Base-by-base conservation (phyloP, 2,329 filamentous ascomycete species). In the Ploettnerulaceae sp. region DNA sequence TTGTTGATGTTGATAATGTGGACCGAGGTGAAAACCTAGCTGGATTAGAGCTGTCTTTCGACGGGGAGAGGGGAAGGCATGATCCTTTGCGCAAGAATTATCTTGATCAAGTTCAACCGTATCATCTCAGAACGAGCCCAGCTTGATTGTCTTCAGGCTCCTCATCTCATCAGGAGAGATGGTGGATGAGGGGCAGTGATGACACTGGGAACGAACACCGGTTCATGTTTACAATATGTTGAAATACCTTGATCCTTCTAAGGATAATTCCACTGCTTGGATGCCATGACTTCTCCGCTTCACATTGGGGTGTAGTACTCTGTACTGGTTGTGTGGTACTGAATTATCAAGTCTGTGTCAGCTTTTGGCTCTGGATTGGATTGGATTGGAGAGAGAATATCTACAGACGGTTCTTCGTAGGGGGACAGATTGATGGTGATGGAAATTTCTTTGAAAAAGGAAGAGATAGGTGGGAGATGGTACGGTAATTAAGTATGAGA, bases 81-180 rank as follows among this genome's bases (percentile, higher is more conserved):
- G 89, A 93, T 95, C 85, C 89, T 95, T 93, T 89, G 89, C 89
- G n/a, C 89, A 89, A 86, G 88, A 88, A 93, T 93, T 91, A 91
- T 90, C 88, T 86, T 88, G 86, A 90, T 91, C 87, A 91, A 91
- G 86, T 91, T 89, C 72, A 74, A 84, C 88, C 86, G 87, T 93
- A 85, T 93, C 81, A 82, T 93, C 86, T 91, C 84, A 88, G 79
- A 75, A 71, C 72, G 68, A 70, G 61, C 59, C 56, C 55, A 55
- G 55, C 49, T 51, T 54, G 22, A 22, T 51, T 15, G n/a, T 24
- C 48, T 44, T 37, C 53, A 55, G 47, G 36, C 56, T 28, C 28
- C 15, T 35, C 55, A 62, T 63, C 55, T 61, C 60, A 58, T 61
- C 53, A 36, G 12, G 21, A 25, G 47, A 47, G 50, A 55, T 57